These are phyloP conservation scores for Kernera saxatilis DNA, from an alignment of 345 rosid species.

Conservation along the genomic window DNA sequence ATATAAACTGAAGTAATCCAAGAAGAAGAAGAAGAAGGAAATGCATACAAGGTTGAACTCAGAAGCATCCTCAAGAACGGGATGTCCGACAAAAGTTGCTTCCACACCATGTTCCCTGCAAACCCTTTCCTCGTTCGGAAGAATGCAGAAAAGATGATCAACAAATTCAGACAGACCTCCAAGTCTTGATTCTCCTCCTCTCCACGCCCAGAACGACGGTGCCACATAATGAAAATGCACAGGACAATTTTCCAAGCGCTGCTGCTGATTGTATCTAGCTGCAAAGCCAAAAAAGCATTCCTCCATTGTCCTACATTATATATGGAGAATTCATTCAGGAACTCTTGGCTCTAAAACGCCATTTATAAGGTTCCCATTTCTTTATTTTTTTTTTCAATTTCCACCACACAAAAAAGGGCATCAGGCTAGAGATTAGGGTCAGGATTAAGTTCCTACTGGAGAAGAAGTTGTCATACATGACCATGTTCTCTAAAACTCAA, in stretches of 20 bases:
- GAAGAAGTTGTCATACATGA: background rate
- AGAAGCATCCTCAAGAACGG: conserved; percentile 72
- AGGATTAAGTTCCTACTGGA: background rate
- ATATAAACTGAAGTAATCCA: background rate
- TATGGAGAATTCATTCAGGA: background rate
- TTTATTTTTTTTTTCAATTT: background rate
- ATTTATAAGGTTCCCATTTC: background rate
- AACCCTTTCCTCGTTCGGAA: conserved; percentile 63
- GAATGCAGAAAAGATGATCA: conserved; percentile 90
- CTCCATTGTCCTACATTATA: conserved; percentile 40
- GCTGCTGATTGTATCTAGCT: conserved; percentile 52
- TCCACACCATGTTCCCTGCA: conserved; percentile 61
- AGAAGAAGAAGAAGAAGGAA: conserved; percentile 14
- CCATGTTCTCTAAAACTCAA: background rate
- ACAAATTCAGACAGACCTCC: conserved; percentile 55
- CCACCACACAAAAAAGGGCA: background rate
- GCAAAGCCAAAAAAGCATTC: conserved; percentile 58
- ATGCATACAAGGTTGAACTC: conserved; percentile 47
- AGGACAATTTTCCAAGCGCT: conserved; percentile 29
- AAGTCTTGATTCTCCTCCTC: conserved; percentile 86
- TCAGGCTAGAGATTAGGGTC: background rate
- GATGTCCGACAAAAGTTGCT: conserved; percentile 87
- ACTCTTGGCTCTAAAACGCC: background rate
- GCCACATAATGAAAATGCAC: conserved; percentile 86
- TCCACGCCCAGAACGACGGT: conserved; percentile 99